Evolutionary conservation across 2,329 filamentous ascomycete species (phyloP).

Genomic region (Verticillium nonalfalfae): DNA sequence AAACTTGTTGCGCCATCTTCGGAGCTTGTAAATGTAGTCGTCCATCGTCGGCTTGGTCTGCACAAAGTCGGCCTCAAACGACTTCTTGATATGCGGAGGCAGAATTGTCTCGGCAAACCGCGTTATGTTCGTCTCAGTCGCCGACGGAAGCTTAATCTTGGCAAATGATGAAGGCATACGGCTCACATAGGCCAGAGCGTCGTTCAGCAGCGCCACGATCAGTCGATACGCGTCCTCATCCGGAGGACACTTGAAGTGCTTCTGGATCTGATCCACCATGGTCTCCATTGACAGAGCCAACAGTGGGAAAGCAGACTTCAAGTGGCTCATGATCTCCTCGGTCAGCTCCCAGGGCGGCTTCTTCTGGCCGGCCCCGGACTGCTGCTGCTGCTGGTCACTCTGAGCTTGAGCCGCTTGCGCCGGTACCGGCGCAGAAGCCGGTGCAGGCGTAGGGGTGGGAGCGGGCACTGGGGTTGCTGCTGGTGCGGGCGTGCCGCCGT

Average conservation of each 20-base stretch:
- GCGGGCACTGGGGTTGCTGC: background rate
- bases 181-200: constrained; percentile 87
- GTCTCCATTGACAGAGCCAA: constrained; percentile 98
- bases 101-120: constrained; percentile 95
- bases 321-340: constrained; percentile 88
- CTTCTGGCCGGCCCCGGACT: constrained; percentile 36
- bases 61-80: constrained; percentile 97
- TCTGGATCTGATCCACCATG: constrained; percentile 98
- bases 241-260: constrained; percentile 97
- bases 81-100: constrained; percentile 88
- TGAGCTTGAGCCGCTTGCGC: constrained; percentile 8
- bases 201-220: constrained; percentile 95
- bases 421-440: background rate
- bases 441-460: background rate
- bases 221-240: constrained; percentile 97
- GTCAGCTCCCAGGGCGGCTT: constrained; percentile 95
- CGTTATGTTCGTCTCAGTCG: constrained; percentile 94
- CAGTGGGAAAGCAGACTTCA: constrained; percentile 95
- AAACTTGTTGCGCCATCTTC: constrained; percentile 94
- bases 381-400: constrained; percentile 11
- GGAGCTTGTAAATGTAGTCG: constrained; percentile 95
- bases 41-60: constrained; percentile 93
- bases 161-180: constrained; percentile 82
- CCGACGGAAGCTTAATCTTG: constrained; percentile 78
- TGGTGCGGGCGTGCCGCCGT: background rate